Conservation (phyloP, 1,284 basidiomycete species). For the Phylloporus gajari region DNA sequence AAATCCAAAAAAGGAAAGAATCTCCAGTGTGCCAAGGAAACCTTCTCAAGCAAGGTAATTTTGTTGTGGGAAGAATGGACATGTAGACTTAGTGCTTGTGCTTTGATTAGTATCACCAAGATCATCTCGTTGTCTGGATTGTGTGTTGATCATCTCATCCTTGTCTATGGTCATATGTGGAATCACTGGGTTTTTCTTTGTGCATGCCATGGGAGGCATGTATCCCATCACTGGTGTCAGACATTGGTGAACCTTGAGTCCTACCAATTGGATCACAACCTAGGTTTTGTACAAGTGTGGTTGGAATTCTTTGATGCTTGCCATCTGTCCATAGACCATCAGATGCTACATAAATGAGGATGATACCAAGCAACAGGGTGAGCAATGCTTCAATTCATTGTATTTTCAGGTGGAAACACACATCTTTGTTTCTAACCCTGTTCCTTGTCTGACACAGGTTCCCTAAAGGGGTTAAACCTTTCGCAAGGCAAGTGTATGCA, state of each 20-base stretch:
- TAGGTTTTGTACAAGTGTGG: conserved; percentile 71
- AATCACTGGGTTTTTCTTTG: conserved; percentile 65
- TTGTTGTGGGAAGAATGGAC: no score
- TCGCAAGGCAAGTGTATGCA: conserved; percentile 76
- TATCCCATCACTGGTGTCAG: conserved; percentile 76
- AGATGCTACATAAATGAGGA: conserved; percentile 68
- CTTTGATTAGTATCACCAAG: no score
- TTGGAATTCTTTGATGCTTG: conserved; percentile 78
- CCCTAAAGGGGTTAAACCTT: conserved; percentile 68
- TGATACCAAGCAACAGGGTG: conserved; percentile 69
- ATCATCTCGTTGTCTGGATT: no score
- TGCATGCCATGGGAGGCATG: conserved; percentile 71
- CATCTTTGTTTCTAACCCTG: conserved; percentile 40
- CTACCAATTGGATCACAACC: conserved; percentile 74
- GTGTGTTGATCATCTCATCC: no score
- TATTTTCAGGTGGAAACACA: conserved; percentile 80
- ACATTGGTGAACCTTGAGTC: conserved; percentile 73
- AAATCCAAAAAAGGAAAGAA: no score
- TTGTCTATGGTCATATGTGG: conserved; percentile 65
- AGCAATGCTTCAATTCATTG: conserved; percentile 73
- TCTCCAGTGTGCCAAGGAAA: no score
- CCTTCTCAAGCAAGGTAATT: no score
- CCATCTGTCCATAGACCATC: conserved; percentile 80
- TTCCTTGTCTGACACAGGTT: not conserved
- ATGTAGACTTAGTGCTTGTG: no score